Evolutionary conservation across 306 rosid genomes (phyloP).

Genomic region (Comarum palustre): DNA sequence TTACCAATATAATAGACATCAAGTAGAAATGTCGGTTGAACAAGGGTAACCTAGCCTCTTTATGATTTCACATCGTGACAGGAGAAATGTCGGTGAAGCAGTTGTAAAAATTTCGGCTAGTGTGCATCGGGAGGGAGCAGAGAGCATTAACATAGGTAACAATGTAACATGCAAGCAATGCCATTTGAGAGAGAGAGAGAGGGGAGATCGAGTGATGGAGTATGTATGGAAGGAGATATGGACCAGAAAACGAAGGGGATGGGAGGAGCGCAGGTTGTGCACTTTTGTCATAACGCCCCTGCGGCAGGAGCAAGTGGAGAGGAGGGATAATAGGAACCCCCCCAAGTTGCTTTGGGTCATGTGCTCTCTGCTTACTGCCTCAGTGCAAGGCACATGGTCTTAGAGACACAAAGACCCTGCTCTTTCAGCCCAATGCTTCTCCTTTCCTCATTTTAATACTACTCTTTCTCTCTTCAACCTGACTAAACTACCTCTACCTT

Average conservation of each 20-base stretch:
- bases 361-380: conserved; percentile 25
- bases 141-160: conserved; percentile 4
- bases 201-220: too few species aligned
- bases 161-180: conserved; percentile 9
- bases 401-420: neutral
- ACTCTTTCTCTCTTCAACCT: neutral
- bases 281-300: conserved; percentile 18
- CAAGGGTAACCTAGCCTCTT: too few species aligned
- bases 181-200: neutral
- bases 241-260: neutral
- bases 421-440: neutral
- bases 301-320: neutral
- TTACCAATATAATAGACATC: too few species aligned
- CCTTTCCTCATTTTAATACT: neutral
- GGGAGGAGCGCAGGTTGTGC: conserved; percentile 4
- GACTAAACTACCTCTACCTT: conserved; percentile 20
- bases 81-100: conserved; percentile 5
- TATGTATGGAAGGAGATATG: neutral
- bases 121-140: neutral
- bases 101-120: neutral
- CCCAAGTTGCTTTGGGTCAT: conserved; percentile 28
- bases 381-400: conserved; percentile 18
- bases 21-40: too few species aligned
- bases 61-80: neutral
- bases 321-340: neutral